Conservation (phyloP, 306 rosid genomes). For the Morella rubra region DNA sequence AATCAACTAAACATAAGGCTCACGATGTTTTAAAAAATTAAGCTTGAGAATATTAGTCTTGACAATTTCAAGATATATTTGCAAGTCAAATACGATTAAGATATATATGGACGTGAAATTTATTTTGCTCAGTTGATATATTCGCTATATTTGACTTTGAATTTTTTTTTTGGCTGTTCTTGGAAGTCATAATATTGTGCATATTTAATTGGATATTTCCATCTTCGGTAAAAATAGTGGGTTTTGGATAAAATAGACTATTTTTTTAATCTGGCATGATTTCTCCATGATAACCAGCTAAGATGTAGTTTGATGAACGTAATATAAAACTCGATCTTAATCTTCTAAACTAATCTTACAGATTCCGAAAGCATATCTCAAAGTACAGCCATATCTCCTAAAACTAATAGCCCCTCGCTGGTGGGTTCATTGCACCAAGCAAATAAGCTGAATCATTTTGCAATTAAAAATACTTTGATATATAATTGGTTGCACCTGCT, state of each 20-base stretch:
- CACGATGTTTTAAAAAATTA: not conserved
- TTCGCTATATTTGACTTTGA: no score
- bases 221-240: constrained; percentile 1
- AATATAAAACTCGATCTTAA: constrained; percentile 22
- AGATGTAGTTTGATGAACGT: constrained; percentile 30
- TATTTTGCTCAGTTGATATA: no score
- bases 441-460: constrained; percentile 28
- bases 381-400: constrained; percentile 50
- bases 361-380: constrained; percentile 41
- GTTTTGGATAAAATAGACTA: constrained; percentile 17
- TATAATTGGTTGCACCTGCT: constrained; percentile 48
- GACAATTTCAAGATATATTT: no score
- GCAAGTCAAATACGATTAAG: no score
- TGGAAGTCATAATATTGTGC: not conserved
- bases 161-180: not conserved
- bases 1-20: no score
- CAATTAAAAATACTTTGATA: not conserved
- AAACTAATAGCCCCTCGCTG: constrained; percentile 26
- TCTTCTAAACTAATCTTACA: constrained; percentile 17
- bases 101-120: no score
- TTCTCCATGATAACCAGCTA: constrained; percentile 29
- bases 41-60: no score
- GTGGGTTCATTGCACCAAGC: constrained; percentile 44
- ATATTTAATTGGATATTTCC: not conserved
- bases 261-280: constrained; percentile 24